phyloP scores from a whole-genome alignment of 1,284 basidiomycete species.

The Tilletia setariae region DNA sequence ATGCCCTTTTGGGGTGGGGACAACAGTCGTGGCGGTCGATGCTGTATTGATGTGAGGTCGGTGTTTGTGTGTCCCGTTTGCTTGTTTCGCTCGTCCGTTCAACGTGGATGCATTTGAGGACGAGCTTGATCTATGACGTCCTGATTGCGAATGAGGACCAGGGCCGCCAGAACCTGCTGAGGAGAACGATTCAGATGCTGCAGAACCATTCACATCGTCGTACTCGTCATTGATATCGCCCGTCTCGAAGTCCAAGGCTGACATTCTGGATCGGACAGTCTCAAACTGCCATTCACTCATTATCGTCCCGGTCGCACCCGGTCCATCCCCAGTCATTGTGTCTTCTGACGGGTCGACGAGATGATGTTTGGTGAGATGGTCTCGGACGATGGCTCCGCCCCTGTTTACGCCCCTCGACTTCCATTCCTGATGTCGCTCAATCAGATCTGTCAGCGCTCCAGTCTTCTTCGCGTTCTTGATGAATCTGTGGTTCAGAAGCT shows the following conservation, averaged over 20 bases:
- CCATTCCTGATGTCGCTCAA: conserved; percentile 61
- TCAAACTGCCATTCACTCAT: conserved; percentile 94
- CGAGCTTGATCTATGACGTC: neutral
- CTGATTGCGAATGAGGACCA: neutral
- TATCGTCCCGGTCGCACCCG: conserved; percentile 60
- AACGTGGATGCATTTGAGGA: neutral
- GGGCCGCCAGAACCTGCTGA: neutral
- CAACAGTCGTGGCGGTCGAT: neutral
- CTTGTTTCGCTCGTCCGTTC: neutral
- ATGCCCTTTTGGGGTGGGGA: neutral
- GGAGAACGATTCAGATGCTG: too few relatives aligned
- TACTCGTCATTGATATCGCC: conserved; percentile 63
- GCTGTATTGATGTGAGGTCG: neutral
- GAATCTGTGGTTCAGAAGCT: conserved; percentile 87
- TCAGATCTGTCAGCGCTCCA: conserved; percentile 75
- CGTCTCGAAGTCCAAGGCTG: conserved; percentile 57
- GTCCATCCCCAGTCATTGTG: conserved; percentile 13
- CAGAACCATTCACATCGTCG: neutral
- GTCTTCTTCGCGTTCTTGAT: conserved; percentile 76
- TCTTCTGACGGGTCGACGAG: conserved; percentile 16
- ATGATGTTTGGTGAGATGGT: conserved; percentile 26
- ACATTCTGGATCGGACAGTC: conserved; percentile 67
- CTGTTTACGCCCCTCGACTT: conserved; percentile 42
- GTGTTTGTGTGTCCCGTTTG: neutral
- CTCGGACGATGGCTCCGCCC: conserved; percentile 35